Conservation (phyloP, 768 basidiomycete species). For the Auriculariales sp. region DNA sequence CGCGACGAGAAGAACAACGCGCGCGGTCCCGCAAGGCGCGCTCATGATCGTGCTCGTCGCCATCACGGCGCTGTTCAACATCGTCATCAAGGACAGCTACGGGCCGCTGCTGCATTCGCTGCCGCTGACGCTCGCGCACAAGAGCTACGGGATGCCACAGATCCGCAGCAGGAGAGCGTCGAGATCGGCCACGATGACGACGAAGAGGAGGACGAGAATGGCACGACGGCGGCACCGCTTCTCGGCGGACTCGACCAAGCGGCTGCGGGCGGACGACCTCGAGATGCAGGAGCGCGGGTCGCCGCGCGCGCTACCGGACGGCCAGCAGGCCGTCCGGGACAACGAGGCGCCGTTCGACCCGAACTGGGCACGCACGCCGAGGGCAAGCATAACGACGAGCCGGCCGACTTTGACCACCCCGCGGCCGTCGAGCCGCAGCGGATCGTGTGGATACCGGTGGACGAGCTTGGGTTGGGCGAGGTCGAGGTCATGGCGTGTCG, state of each 20-base stretch:
- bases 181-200: slow-evolving; percentile 7
- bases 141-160: slow-evolving; percentile 30
- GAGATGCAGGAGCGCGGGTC: too few species aligned
- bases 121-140: slow-evolving; percentile 66
- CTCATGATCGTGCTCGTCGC: slow-evolving; percentile 77
- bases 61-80: slow-evolving; percentile 66
- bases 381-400: slow-evolving; percentile 14
- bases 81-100: slow-evolving; percentile 65
- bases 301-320: slow-evolving; percentile 2
- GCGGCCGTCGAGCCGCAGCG: slow-evolving; percentile 61
- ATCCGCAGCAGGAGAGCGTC: slow-evolving; percentile 5
- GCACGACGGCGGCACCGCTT: slow-evolving; percentile 8
- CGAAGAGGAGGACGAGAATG: slow-evolving; percentile 7
- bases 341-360: neutral
- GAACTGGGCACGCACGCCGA: slow-evolving; percentile 1
- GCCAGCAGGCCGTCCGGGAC: neutral
- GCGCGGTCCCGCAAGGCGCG: slow-evolving; percentile 55
- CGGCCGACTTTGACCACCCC: slow-evolving; percentile 64
- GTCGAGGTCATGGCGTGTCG: slow-evolving; percentile 46
- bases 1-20: slow-evolving; percentile 34
- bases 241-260: slow-evolving; percentile 4
- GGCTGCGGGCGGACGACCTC: slow-evolving; percentile 7
- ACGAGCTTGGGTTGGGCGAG: slow-evolving; percentile 43
- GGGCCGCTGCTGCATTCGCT: slow-evolving; percentile 60
- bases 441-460: slow-evolving; percentile 74